Conservation (phyloP, 257 asterid species). For the Scutellaria barbata region DNA sequence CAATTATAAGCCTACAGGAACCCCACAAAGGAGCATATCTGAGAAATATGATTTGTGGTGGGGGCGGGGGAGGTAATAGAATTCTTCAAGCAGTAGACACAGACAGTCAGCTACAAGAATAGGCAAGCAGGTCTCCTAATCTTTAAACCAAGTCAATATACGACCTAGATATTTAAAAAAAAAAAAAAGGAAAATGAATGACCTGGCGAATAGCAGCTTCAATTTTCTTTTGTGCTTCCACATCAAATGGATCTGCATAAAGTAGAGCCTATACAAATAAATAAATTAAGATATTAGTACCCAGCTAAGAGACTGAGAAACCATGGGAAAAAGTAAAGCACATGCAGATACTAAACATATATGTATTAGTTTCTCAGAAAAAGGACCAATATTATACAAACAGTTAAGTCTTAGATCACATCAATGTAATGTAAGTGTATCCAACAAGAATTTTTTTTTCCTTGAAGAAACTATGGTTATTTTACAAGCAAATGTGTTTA, state of each 20-base stretch:
- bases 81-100: background rate
- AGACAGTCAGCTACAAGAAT: constrained; percentile 6
- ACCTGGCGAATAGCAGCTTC: constrained; percentile 97
- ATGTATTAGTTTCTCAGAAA: constrained; percentile 4
- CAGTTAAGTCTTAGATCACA: constrained; percentile 9
- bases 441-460: background rate
- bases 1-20: background rate
- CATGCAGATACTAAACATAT: background rate
- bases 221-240: constrained; percentile 95
- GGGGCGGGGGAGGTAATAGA: background rate
- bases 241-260: constrained; percentile 98
- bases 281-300: constrained; percentile 5
- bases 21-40: background rate
- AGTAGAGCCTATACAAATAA: constrained; percentile 64
- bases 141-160: constrained; percentile 9
- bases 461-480: constrained; percentile 15
- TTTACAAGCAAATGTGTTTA: background rate
- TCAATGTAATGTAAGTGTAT: constrained; percentile 12
- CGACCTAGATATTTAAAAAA: constrained; percentile 19
- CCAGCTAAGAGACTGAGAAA: constrained; percentile 1
- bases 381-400: constrained; percentile 9
- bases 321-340: background rate
- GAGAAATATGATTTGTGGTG: background rate
- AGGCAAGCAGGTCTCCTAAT: constrained; percentile 6
- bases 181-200: constrained; percentile 31